These are phyloP conservation scores for Termitomyces sp. DNA, from an alignment of 768 basidiomycete genomes.

Conservation along the genomic window DNA sequence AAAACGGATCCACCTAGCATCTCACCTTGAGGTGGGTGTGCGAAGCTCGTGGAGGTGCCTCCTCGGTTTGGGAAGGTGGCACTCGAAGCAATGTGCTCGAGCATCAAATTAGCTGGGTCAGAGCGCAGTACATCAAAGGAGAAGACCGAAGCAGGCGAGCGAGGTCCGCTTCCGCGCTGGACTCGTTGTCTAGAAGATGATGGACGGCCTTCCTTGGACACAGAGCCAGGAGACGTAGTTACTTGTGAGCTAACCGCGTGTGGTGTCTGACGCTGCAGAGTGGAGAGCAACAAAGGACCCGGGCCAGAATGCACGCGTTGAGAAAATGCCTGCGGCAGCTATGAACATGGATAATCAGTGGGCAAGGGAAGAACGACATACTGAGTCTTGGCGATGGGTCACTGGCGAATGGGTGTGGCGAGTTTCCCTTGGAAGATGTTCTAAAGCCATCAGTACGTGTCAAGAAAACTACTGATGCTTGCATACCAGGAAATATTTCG, in stretches of 20 bases:
- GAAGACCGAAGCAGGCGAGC: constrained; percentile 16
- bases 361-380: background rate
- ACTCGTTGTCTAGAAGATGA: background rate
- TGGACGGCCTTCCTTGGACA: background rate
- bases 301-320: background rate
- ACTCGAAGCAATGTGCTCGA: constrained; percentile 40
- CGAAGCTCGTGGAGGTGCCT: constrained; percentile 1
- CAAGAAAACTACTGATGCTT: background rate
- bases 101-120: constrained; percentile 33
- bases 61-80: constrained; percentile 30
- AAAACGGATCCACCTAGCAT: constrained; percentile 29
- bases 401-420: constrained; percentile 9
- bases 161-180: background rate
- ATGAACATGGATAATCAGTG: background rate
- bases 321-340: background rate
- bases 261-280: constrained; percentile 6
- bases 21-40: constrained; percentile 1
- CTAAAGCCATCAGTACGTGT: background rate
- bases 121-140: constrained; percentile 43
- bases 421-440: constrained; percentile 10
- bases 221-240: background rate
- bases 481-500: constrained; percentile 51
- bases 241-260: background rate
- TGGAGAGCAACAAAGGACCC: background rate
- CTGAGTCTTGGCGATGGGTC: background rate